Conservation (phyloP, 1,284 basidiomycete genomes). For the Ceratobasidium sp. region DNA sequence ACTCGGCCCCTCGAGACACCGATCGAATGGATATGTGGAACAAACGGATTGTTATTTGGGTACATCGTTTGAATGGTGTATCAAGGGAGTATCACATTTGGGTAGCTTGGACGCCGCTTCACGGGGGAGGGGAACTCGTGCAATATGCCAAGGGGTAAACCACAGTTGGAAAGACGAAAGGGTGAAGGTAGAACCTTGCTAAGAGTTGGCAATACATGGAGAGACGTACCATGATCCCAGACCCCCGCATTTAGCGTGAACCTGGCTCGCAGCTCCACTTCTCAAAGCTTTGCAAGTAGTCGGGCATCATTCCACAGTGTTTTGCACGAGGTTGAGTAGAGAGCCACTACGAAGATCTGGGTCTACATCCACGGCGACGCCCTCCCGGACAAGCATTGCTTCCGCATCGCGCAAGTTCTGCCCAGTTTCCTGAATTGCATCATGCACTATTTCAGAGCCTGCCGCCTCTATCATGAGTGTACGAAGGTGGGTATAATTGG, state of each 20-base stretch:
- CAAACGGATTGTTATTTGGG: conserved; percentile 13
- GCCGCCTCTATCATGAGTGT: conserved; percentile 25
- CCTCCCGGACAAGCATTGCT: conserved; percentile 30
- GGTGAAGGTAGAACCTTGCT: neutral
- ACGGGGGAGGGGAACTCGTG: neutral
- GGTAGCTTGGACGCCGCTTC: neutral
- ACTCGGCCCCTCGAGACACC: neutral
- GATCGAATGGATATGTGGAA: conserved; percentile 10
- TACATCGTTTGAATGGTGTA: neutral
- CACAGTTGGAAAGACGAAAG: neutral
- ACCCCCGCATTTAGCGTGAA: conserved; percentile 9
- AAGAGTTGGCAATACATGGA: neutral
- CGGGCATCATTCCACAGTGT: conserved; percentile 16
- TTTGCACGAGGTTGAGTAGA: conserved; percentile 31
- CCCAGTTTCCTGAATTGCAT: conserved; percentile 38
- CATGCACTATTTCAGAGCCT: conserved; percentile 14
- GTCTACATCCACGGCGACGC: conserved; percentile 32
- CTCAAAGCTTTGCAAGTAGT: neutral
- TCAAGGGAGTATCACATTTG: neutral
- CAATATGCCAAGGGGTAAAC: neutral
- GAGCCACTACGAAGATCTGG: conserved; percentile 33
- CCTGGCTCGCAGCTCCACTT: conserved; percentile 12
- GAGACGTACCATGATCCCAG: conserved; percentile 1
- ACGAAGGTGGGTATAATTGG: conserved; percentile 34
- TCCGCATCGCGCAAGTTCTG: conserved; percentile 38